Evolutionary conservation across 2,329 filamentous ascomycete species (phyloP).

Genomic region (Trichoderma cornu-damae): DNA sequence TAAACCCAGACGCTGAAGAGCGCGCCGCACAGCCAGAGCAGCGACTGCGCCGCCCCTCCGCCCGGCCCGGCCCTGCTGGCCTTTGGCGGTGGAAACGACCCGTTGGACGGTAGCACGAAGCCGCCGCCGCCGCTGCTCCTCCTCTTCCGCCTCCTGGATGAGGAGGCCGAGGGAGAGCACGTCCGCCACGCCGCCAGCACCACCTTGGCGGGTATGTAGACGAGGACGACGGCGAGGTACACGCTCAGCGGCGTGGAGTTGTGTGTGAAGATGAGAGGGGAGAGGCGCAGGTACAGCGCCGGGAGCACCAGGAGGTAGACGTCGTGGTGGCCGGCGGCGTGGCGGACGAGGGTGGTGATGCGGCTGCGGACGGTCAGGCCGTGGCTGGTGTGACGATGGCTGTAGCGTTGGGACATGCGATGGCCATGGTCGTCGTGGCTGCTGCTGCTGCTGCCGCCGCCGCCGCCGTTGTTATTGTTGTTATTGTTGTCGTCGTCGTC

Average conservation of each 20-base stretch:
- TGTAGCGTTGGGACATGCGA: background rate
- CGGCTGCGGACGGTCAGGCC: background rate
- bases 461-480: too few species aligned
- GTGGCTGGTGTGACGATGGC: background rate
- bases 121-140: constrained; percentile 3
- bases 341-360: constrained; percentile 1
- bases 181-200: constrained; percentile 7
- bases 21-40: constrained; percentile 14
- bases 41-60: background rate
- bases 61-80: background rate
- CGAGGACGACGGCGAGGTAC: constrained; percentile 17
- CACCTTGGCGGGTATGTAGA: constrained; percentile 15
- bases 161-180: constrained; percentile 2
- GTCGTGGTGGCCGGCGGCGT: constrained; percentile 4
- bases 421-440: background rate
- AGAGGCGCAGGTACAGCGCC: constrained; percentile 16
- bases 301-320: constrained; percentile 11
- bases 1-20: constrained; percentile 17
- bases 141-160: constrained; percentile 10
- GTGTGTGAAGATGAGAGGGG: constrained; percentile 17
- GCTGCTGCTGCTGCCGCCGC: too few species aligned
- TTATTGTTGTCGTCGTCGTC: background rate
- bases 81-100: background rate
- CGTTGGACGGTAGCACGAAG: constrained; percentile 5
- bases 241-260: constrained; percentile 16